Base-by-base conservation (phyloP, 2,329 filamentous ascomycete genomes). In the Beauveria caledonica region DNA sequence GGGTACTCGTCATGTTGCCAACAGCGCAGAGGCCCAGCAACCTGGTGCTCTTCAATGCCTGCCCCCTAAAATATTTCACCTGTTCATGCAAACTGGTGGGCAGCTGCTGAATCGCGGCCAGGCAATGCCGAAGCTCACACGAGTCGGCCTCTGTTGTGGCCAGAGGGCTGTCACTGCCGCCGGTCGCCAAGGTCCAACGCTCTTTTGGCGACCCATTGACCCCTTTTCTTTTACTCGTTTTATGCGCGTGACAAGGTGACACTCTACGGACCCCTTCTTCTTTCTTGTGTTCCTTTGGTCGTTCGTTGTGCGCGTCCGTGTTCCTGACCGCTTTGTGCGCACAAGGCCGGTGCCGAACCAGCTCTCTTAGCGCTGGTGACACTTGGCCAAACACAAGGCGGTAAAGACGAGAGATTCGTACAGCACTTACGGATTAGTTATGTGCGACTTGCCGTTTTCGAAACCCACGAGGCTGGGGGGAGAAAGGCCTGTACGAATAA, bases 151-250 rank as follows among this genome's bases (percentile, higher is more conserved):
- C n/a, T 21, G 40, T 29, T 25, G 40, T 36, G 40, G 25, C 27
- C 52, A 29, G 49, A 52, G 27, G 49, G 25, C 33, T 23, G 17
- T 23, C 13, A 15, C 19, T 25, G 36, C 23, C n/a, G 40, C 21
- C 53, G 21, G 15, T 23, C 55, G 42, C n/a, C 36, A 25, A 4
- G 15, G 33, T 48, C 56, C 36, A 42, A 51, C 29, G 17, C 36
- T 42, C 8, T 44, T 54, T n/a, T 45, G 19, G 11, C 6, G 55
- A 9, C 45, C 36, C 57, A 8, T 44, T 23, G 11, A 29, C 49
- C 50, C 58, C 58, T 60, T 45, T 54, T 60, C 58, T 54, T 19
- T 53, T 11, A 15, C n/a, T 21, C 49, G 50, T 29, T 51, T 60
- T 44, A 54, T 54, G 40, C 40, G 36, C 29, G 49, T 54, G 36